These are phyloP conservation scores for Penicillium polonicum DNA, from an alignment of 2,329 filamentous ascomycete genomes.

Conservation along the genomic window DNA sequence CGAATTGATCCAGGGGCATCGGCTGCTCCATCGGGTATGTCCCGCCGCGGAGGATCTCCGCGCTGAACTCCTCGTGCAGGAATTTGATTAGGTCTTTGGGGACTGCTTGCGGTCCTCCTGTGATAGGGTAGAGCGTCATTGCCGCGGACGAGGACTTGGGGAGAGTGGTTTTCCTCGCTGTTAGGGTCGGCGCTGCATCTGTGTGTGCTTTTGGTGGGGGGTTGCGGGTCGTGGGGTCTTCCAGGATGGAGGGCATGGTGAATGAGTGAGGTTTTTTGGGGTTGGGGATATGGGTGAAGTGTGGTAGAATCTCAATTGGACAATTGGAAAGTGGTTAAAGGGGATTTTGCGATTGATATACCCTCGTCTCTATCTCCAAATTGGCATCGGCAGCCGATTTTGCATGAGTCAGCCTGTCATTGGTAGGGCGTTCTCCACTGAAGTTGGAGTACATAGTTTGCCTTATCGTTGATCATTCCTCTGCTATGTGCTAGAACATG, in stretches of 20 bases:
- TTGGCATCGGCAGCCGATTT: neutral
- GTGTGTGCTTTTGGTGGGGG: slow-evolving; percentile 26
- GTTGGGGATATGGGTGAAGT: neutral
- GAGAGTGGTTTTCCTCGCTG: slow-evolving; percentile 25
- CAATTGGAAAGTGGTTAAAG: neutral
- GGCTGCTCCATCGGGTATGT: slow-evolving; percentile 43
- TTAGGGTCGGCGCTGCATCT: slow-evolving; percentile 22
- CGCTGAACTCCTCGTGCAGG: slow-evolving; percentile 35
- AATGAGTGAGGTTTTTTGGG: neutral
- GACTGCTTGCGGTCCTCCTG: slow-evolving; percentile 22
- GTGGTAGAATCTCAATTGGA: neutral
- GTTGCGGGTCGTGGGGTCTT: slow-evolving; percentile 34
- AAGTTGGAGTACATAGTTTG: neutral
- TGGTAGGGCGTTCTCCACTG: slow-evolving; percentile 20
- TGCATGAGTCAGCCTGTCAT: slow-evolving; percentile 23
- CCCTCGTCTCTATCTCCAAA: neutral
- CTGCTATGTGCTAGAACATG: neutral
- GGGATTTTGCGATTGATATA: slow-evolving; percentile 2
- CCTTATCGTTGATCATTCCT: neutral
- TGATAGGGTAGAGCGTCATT: slow-evolving; percentile 34
- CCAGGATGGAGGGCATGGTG: slow-evolving; percentile 37
- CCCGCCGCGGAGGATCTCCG: slow-evolving; percentile 36
- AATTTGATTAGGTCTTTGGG: slow-evolving; percentile 28
- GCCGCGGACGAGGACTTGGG: slow-evolving; percentile 20
- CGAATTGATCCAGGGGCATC: slow-evolving; percentile 32